A percentile compares a stretch with the other conserved stretches of the same genome.
Conservation (phyloP, 2,329 filamentous ascomycete genomes). For the Amauroascus verrucosus region DNA sequence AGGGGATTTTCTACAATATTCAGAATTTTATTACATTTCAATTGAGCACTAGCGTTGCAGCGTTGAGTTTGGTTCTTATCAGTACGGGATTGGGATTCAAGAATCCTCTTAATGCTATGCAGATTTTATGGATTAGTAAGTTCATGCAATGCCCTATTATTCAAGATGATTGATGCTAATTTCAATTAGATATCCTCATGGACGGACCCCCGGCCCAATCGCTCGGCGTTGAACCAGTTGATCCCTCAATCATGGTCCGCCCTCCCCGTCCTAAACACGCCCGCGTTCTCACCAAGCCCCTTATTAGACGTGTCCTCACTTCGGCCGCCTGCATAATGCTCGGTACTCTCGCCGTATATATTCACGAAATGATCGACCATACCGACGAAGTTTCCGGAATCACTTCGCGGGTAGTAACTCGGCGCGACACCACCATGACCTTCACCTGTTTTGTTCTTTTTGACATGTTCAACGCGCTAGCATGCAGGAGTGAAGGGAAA, state of each 20-base stretch:
- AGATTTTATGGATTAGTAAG: slow-evolving; percentile 99
- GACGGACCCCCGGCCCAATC: slow-evolving; percentile 96
- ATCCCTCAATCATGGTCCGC: slow-evolving; percentile 84
- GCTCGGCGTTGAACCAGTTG: slow-evolving; percentile 87
- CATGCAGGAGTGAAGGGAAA: slow-evolving; percentile 84
- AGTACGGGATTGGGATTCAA: slow-evolving; percentile 89
- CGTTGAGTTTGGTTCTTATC: slow-evolving; percentile 78
- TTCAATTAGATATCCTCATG: slow-evolving; percentile 82
- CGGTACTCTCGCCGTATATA: slow-evolving; percentile 84
- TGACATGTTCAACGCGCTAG: slow-evolving; percentile 98
- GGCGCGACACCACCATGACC: slow-evolving; percentile 96
- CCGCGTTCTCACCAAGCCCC: slow-evolving; percentile 73
- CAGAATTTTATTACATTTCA: slow-evolving; percentile 99
- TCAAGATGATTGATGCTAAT: slow-evolving; percentile 21
- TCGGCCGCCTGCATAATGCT: slow-evolving; percentile 84
- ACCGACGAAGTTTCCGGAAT: slow-evolving; percentile 37
- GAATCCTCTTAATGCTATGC: slow-evolving; percentile 96
- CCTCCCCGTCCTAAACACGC: slow-evolving; percentile 80
- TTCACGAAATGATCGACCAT: slow-evolving; percentile 78
- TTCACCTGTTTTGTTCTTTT: slow-evolving; percentile 98
- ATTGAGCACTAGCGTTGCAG: slow-evolving; percentile 90
- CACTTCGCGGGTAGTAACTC: slow-evolving; percentile 58
- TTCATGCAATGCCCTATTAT: slow-evolving; percentile 19
- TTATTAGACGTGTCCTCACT: slow-evolving; percentile 76
- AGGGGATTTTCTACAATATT: slow-evolving; percentile 99